These are phyloP conservation scores for Casuarina glauca DNA, from an alignment of 306 rosid species.

Conservation along the genomic window DNA sequence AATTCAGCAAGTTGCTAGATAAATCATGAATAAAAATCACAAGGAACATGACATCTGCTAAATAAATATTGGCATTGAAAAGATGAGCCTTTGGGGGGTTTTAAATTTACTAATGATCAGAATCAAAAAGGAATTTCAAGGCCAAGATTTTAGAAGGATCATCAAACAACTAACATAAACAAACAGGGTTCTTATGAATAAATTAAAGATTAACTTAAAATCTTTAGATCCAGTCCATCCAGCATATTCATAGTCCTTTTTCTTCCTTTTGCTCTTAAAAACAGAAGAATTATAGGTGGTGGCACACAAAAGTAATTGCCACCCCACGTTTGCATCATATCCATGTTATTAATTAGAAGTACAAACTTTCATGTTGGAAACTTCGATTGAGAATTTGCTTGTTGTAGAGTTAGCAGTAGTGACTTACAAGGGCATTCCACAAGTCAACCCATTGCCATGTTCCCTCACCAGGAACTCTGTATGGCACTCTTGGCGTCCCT, in stretches of 20 bases:
- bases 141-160: background rate
- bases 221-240: background rate
- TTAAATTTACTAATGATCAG: background rate
- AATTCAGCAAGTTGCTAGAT: conserved; percentile 15
- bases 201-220: background rate
- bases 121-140: background rate
- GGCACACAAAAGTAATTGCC: background rate
- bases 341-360: background rate
- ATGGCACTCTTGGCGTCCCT: conserved; percentile 89
- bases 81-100: background rate
- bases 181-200: background rate
- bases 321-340: background rate
- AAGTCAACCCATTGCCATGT: conserved; percentile 96
- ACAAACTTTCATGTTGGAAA: background rate
- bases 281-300: background rate
- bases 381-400: background rate
- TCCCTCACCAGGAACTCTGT: conserved; percentile 88
- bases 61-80: conserved; percentile 10
- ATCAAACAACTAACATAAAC: conserved; percentile 12
- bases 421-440: conserved; percentile 96
- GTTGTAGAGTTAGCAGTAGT: background rate
- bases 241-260: background rate
- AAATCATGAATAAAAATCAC: conserved; percentile 17
- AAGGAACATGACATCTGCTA: conserved; percentile 19
- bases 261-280: no score